These are phyloP conservation scores for Saccharomyces hybrid DNA, from an alignment of 1,139 yeast genomes.

Conservation along the genomic window DNA sequence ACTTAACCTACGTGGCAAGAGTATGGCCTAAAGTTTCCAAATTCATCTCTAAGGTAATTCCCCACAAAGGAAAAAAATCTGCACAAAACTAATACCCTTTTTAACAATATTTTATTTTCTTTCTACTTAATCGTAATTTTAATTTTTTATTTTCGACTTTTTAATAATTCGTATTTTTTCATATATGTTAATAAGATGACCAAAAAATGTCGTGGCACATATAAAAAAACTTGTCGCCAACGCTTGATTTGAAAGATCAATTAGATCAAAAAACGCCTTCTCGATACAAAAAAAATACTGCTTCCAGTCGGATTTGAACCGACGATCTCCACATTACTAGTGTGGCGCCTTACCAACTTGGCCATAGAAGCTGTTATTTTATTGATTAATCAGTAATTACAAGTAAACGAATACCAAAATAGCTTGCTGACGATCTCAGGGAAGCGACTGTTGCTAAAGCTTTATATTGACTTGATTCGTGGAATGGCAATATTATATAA, in stretches of 20 bases:
- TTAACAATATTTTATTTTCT: neutral
- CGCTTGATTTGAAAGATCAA: too few relatives aligned
- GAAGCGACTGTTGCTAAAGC: too few relatives aligned
- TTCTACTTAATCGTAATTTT: neutral
- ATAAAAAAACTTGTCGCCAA: too few relatives aligned
- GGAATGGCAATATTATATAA: too few relatives aligned
- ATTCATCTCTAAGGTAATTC: neutral
- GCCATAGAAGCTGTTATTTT: conserved; percentile 26
- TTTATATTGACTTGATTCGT: too few relatives aligned
- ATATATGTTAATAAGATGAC: too few relatives aligned
- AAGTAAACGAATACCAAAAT: too few relatives aligned
- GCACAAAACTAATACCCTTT: neutral
- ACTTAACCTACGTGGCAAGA: conserved; percentile 27
- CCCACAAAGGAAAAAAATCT: neutral
- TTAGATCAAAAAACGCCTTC: too few relatives aligned
- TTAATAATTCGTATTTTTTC: neutral
- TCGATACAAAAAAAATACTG: conserved; percentile 13
- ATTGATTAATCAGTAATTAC: too few relatives aligned
- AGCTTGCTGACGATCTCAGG: too few relatives aligned
- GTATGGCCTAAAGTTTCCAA: conserved; percentile 16
- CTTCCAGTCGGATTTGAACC: conserved; percentile 32
- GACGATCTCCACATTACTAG: conserved; percentile 33
- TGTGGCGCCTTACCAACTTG: conserved; percentile 35
- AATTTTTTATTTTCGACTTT: neutral
- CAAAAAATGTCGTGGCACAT: too few relatives aligned